Evolutionary conservation across 306 rosid genomes (phyloP).

Genomic region (Boehmeria nivea): DNA sequence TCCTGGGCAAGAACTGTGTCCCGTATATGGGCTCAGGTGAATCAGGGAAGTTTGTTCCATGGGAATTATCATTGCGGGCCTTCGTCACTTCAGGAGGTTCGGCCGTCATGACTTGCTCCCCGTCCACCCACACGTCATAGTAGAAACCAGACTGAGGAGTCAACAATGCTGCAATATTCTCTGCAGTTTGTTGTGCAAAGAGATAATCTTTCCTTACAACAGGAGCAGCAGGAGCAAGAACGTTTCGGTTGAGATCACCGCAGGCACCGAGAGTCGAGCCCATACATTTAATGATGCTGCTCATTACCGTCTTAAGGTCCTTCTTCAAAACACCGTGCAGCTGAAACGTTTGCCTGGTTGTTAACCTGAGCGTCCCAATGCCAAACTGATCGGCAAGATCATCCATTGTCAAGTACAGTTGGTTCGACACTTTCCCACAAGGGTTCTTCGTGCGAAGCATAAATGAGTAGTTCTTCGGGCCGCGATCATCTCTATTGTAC

Average conservation of each 20-base stretch:
- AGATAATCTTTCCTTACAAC: slow-evolving; percentile 71
- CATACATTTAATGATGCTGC: slow-evolving; percentile 71
- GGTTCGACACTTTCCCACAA: slow-evolving; percentile 82
- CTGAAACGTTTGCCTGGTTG: slow-evolving; percentile 95
- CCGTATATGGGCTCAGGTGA: slow-evolving; percentile 97
- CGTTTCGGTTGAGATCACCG: slow-evolving; percentile 92
- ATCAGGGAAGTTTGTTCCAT: slow-evolving; percentile 83
- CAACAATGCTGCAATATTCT: slow-evolving; percentile 75
- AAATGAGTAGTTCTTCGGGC: slow-evolving; percentile 71
- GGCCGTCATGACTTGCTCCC: slow-evolving; percentile 68
- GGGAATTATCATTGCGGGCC: slow-evolving; percentile 91
- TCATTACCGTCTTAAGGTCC: slow-evolving; percentile 84
- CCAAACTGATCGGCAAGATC: slow-evolving; percentile 99
- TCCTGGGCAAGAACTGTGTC: slow-evolving; percentile 93
- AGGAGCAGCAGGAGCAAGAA: slow-evolving; percentile 99
- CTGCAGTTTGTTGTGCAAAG: slow-evolving; percentile 91
- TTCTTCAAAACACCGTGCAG: slow-evolving; percentile 94
- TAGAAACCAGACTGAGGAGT: slow-evolving; percentile 98
- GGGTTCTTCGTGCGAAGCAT: slow-evolving; percentile 98
- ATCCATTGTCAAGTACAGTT: slow-evolving; percentile 93
- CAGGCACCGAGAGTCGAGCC: slow-evolving; percentile 97
- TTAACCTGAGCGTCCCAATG: slow-evolving; percentile 89
- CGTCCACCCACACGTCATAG: slow-evolving; percentile 97
- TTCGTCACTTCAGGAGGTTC: slow-evolving; percentile 76
- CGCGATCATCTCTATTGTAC: slow-evolving; percentile 87